Conservation (phyloP, 2,329 filamentous ascomycete genomes). For the Thelonectria discophora region DNA sequence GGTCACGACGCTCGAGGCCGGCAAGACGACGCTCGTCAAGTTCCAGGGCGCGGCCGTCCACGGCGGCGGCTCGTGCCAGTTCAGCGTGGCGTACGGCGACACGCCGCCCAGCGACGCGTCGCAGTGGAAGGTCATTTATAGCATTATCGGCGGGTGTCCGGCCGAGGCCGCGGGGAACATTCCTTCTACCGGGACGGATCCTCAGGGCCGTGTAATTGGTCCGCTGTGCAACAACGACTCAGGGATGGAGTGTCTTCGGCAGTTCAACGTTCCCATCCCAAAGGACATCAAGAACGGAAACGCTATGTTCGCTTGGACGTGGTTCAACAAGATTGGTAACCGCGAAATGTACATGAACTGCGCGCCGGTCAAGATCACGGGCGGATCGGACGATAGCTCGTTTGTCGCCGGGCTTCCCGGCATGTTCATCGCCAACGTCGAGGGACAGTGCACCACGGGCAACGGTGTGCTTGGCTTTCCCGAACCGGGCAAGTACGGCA, state of each 20-base stretch:
- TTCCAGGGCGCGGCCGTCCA: constrained; percentile 43
- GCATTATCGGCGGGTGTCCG: constrained; percentile 39
- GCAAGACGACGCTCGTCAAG: constrained; percentile 34
- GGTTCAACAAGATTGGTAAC: constrained; percentile 81
- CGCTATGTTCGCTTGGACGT: constrained; percentile 78
- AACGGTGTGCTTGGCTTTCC: constrained; percentile 36
- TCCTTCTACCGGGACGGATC: constrained; percentile 15
- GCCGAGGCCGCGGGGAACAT: constrained; percentile 38
- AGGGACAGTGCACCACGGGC: constrained; percentile 37
- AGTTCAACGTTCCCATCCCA: constrained; percentile 40
- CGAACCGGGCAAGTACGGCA: constrained; percentile 37
- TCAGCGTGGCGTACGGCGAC: constrained; percentile 39
- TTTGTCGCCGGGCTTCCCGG: constrained; percentile 34
- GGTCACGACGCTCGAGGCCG: constrained; percentile 37
- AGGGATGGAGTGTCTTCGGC: constrained; percentile 36
- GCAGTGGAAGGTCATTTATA: constrained; percentile 40
- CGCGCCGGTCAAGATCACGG: constrained; percentile 70
- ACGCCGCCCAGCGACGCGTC: constrained; percentile 26
- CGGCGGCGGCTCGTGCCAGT: constrained; percentile 42
- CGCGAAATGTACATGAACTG: constrained; percentile 91
- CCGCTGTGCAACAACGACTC: constrained; percentile 35
- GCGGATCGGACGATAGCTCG: constrained; percentile 43
- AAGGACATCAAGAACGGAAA: constrained; percentile 52
- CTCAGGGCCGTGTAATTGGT: constrained; percentile 33
- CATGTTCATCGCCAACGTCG: constrained; percentile 40